phyloP scores from a whole-genome alignment of 2,329 filamentous ascomycete genomes.

The Neonectria neomacrospora region DNA sequence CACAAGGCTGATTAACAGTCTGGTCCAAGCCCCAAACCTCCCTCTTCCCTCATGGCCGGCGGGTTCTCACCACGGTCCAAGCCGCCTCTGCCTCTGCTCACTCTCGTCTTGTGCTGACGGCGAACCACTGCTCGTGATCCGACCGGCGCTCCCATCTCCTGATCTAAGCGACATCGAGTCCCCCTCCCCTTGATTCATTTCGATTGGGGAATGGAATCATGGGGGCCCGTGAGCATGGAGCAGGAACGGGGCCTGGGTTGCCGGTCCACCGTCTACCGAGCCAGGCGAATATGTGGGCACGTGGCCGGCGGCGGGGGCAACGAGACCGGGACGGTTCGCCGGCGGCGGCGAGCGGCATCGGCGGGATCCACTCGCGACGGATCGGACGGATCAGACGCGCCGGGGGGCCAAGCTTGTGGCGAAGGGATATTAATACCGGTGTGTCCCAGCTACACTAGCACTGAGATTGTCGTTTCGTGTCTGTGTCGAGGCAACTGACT shows the following conservation, averaged over 20 bases:
- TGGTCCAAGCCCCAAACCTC: no score
- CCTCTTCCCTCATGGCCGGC: no score
- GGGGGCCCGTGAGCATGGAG: neutral
- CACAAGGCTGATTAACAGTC: neutral
- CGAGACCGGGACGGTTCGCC: slow-evolving; percentile 15
- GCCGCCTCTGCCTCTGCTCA: neutral
- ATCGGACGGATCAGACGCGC: neutral
- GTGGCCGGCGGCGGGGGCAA: slow-evolving; percentile 23
- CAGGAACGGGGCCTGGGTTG: slow-evolving; percentile 1
- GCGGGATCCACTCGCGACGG: slow-evolving; percentile 2
- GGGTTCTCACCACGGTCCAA: neutral
- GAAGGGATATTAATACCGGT: neutral
- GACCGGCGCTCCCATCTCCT: neutral
- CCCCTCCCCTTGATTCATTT: neutral
- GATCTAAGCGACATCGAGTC: neutral
- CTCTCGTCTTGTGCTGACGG: neutral
- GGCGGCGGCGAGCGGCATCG: slow-evolving; percentile 21
- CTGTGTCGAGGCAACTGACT: neutral
- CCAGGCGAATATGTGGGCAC: neutral
- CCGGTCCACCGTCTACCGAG: slow-evolving; percentile 1
- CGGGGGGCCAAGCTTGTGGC: neutral
- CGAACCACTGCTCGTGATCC: neutral
- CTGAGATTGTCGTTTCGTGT: neutral
- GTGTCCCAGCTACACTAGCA: neutral
- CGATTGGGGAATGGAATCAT: neutral